phyloP scores from a whole-genome alignment of 441 rosid species.

The Eutrema salsugineum region DNA sequence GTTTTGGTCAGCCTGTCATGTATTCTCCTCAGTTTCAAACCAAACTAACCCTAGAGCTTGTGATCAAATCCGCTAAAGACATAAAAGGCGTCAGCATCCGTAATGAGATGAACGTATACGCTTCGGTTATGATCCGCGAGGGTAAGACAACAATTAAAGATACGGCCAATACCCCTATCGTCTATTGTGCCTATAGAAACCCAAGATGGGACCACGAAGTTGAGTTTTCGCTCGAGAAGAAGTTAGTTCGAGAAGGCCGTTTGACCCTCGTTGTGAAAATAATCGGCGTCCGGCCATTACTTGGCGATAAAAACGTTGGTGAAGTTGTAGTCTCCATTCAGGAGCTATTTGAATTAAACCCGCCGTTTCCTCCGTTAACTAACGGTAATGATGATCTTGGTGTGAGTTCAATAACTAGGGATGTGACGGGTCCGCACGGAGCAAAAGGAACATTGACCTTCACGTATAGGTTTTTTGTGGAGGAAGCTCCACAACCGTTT shows the following conservation, averaged over 20 bases:
- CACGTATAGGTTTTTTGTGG: not conserved
- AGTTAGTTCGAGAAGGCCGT: constrained; percentile 35
- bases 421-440: too few relatives aligned
- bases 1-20: not conserved
- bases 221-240: constrained; percentile 44
- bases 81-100: constrained; percentile 40
- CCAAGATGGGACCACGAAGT: constrained; percentile 57
- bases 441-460: not conserved
- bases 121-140: constrained; percentile 38
- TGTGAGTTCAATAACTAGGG: not conserved
- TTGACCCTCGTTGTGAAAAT: constrained; percentile 41
- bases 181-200: constrained; percentile 33
- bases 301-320: constrained; percentile 53
- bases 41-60: constrained; percentile 31
- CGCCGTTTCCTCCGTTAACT: not conserved
- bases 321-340: constrained; percentile 52
- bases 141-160: constrained; percentile 17
- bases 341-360: constrained; percentile 38
- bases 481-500: not conserved
- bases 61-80: constrained; percentile 41
- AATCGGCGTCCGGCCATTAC: constrained; percentile 41
- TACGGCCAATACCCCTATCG: constrained; percentile 34
- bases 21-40: not conserved
- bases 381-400: not conserved
- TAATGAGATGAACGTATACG: constrained; percentile 53